Percentiles rank a stretch among this genome's conserved stretches.
phyloP scores from a whole-genome alignment of 352 stramenopile genomes.

The Thalassiosira exigua region DNA sequence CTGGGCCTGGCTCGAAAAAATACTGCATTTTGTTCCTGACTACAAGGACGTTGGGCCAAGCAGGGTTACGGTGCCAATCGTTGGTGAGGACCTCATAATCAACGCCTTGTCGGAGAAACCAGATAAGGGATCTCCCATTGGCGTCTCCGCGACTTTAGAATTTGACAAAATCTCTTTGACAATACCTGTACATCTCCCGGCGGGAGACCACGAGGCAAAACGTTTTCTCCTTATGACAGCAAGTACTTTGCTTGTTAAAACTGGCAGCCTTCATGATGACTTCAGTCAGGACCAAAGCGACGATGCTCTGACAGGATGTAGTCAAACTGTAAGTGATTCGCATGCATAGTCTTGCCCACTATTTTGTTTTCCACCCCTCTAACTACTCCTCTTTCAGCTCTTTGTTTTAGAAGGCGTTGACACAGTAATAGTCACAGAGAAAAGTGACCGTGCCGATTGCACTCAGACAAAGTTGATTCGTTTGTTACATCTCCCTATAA shows the following conservation, averaged over 20 bases:
- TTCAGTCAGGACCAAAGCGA: background rate
- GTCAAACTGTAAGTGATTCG: no score
- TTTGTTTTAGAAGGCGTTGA: constrained; percentile 37
- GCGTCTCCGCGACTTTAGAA: no score
- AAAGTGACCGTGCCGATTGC: constrained; percentile 8
- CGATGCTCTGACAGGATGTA: no score
- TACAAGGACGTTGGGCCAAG: constrained; percentile 33
- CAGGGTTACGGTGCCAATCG: constrained; percentile 15
- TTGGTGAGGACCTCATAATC: constrained; percentile 28
- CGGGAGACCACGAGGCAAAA: constrained; percentile 16
- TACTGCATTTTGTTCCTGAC: constrained; percentile 18
- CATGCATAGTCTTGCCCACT: no score
- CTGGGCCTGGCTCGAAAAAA: constrained; percentile 49
- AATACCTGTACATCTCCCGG: no score
- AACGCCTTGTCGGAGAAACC: constrained; percentile 32
- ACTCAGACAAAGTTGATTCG: no score
- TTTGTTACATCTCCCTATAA: no score
- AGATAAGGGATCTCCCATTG: no score
- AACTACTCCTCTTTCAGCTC: constrained; percentile 13
- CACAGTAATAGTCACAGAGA: constrained; percentile 21
- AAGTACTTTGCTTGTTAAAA: constrained; percentile 39
- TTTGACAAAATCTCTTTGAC: no score
- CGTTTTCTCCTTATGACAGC: constrained; percentile 30
- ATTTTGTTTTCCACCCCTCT: no score
- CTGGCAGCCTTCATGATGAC: constrained; percentile 2